Conservation (phyloP, 2,329 filamentous ascomycete genomes). For the Passalora sequoiae region DNA sequence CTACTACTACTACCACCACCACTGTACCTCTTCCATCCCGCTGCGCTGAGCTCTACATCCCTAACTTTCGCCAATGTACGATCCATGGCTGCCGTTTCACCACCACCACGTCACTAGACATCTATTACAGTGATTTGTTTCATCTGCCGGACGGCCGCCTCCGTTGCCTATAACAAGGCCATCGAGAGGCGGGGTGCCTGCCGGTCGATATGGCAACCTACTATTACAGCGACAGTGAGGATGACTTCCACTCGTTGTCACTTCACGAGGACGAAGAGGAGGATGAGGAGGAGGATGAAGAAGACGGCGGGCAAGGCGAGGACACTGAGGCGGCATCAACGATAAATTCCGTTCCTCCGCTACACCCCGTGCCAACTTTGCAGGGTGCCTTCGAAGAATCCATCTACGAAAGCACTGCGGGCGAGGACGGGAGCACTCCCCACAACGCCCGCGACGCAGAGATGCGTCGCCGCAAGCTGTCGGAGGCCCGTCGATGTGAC, state of each 20-base stretch:
- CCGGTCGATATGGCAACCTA: slow-evolving; percentile 17
- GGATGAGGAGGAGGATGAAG: slow-evolving; percentile 11
- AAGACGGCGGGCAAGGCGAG: slow-evolving; percentile 1
- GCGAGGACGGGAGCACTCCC: slow-evolving; percentile 34
- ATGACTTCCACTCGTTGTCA: slow-evolving; percentile 27
- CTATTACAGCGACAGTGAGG: slow-evolving; percentile 20
- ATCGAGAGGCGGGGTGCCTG: background rate
- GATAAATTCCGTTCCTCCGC: slow-evolving; percentile 37
- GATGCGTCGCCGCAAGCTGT: slow-evolving; percentile 59
- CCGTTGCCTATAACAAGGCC: background rate
- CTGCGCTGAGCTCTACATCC: too few relatives aligned
- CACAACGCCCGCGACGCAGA: slow-evolving; percentile 47
- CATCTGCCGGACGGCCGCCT: slow-evolving; percentile 1
- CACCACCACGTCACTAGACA: background rate
- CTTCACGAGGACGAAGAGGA: slow-evolving; percentile 11
- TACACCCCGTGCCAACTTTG: slow-evolving; percentile 69
- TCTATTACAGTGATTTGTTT: too few relatives aligned
- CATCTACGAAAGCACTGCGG: slow-evolving; percentile 63
- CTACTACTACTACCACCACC: too few relatives aligned
- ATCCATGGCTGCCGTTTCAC: background rate
- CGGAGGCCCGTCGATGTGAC: slow-evolving; percentile 64
- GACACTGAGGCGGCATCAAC: slow-evolving; percentile 13
- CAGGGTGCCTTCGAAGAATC: slow-evolving; percentile 81
- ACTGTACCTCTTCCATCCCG: too few relatives aligned
- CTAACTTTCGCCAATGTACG: background rate